Conservation (phyloP, 805 yeast genomes). For the Teunomyces atbi region DNA sequence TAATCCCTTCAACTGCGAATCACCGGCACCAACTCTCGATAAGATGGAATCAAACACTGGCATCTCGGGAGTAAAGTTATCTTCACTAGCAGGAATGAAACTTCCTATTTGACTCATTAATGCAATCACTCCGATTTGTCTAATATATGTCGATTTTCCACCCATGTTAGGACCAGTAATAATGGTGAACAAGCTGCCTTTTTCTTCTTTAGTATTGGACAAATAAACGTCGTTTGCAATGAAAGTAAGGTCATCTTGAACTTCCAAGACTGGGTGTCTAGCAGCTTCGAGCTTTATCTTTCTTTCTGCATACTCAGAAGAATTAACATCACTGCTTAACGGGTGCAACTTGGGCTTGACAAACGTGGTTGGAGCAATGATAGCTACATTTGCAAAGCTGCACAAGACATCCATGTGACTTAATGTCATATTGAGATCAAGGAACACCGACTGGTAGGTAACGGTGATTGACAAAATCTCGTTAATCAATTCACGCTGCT, state of each 20-base stretch:
- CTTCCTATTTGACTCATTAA: slow-evolving; percentile 88
- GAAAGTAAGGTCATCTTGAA: slow-evolving; percentile 85
- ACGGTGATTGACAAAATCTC: slow-evolving; percentile 80
- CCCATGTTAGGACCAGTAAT: slow-evolving; percentile 99
- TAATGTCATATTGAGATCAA: slow-evolving; percentile 59
- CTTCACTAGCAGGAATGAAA: slow-evolving; percentile 67
- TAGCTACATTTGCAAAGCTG: slow-evolving; percentile 81
- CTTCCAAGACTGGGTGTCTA: slow-evolving; percentile 93
- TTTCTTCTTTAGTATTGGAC: slow-evolving; percentile 37
- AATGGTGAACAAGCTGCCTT: slow-evolving; percentile 64
- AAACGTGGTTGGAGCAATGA: slow-evolving; percentile 76
- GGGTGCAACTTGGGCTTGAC: slow-evolving; percentile 70
- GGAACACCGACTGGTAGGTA: slow-evolving; percentile 78
- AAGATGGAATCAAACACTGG: slow-evolving; percentile 86
- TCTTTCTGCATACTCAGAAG: slow-evolving; percentile 35
- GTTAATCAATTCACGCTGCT: slow-evolving; percentile 74
- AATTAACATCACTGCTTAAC: slow-evolving; percentile 31
- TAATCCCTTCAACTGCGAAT: slow-evolving; percentile 93
- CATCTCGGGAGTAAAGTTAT: slow-evolving; percentile 54
- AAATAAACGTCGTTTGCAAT: slow-evolving; percentile 87
- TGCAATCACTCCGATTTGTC: slow-evolving; percentile 86
- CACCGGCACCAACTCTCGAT: slow-evolving; percentile 99
- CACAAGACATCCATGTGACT: slow-evolving; percentile 81
- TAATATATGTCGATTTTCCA: slow-evolving; percentile 89
- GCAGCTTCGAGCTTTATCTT: slow-evolving; percentile 64